These are phyloP conservation scores for Globisporangium abappressorium DNA, from an alignment of 352 stramenopile species.

Conservation along the genomic window DNA sequence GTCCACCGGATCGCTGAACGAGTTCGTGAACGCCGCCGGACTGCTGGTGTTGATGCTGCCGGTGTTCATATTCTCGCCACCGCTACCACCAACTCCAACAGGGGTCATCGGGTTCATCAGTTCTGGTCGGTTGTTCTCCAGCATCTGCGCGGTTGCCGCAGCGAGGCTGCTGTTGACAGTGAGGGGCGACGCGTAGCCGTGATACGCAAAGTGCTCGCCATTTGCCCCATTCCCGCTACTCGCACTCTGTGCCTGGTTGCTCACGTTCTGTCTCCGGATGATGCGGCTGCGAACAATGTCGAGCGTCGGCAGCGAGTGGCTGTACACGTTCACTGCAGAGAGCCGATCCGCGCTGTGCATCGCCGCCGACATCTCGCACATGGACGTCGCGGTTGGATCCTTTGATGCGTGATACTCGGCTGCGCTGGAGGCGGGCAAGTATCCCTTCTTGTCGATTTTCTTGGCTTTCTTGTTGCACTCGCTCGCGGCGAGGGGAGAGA, in stretches of 20 bases:
- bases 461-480: slow-evolving; percentile 75
- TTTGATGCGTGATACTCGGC: slow-evolving; percentile 20
- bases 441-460: slow-evolving; percentile 54
- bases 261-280: slow-evolving; percentile 47
- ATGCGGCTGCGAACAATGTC: slow-evolving; percentile 66
- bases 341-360: slow-evolving; percentile 11
- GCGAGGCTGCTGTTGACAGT: background rate
- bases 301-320: slow-evolving; percentile 42
- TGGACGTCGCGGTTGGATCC: slow-evolving; percentile 17
- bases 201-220: slow-evolving; percentile 27
- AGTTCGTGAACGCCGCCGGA: slow-evolving; percentile 41
- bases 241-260: slow-evolving; percentile 13
- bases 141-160: slow-evolving; percentile 9
- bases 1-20: slow-evolving; percentile 73
- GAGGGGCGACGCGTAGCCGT: slow-evolving; percentile 19
- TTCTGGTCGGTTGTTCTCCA: slow-evolving; percentile 26
- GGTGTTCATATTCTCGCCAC: slow-evolving; percentile 13
- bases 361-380: slow-evolving; percentile 13
- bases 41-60: slow-evolving; percentile 1
- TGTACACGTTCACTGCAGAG: slow-evolving; percentile 18
- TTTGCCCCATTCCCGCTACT: slow-evolving; percentile 21
- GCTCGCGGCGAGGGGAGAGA: slow-evolving; percentile 61
- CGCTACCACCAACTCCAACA: slow-evolving; percentile 9
- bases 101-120: slow-evolving; percentile 21
- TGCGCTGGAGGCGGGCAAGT: slow-evolving; percentile 15